Percentiles rank a stretch among this genome's conserved stretches.
phyloP scores from a whole-genome alignment of 495 filamentous ascomycete species.

The Amphirosellinia nigrospora region DNA sequence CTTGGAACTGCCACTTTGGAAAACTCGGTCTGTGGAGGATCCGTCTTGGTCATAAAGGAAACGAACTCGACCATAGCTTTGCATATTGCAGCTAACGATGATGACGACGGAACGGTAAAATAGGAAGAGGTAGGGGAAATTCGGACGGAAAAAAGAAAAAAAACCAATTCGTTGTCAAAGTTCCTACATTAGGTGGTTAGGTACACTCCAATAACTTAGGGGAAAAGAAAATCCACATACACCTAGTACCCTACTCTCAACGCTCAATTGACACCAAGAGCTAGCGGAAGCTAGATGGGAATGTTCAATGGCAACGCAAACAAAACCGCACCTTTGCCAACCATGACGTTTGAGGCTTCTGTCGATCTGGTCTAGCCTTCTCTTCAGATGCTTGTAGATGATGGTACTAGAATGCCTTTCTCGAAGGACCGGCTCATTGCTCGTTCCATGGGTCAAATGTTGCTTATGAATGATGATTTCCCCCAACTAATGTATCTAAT shows the following conservation, averaged over 20 bases:
- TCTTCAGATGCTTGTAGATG: not conserved
- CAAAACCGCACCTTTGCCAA: not conserved
- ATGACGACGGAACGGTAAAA: slow-evolving; percentile 19
- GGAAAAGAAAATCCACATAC: not conserved
- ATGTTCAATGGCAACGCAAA: not conserved
- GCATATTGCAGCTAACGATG: slow-evolving; percentile 10
- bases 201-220: not conserved
- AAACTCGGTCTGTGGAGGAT: not conserved
- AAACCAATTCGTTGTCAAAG: not conserved
- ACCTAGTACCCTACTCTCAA: not conserved
- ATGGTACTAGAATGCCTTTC: not conserved
- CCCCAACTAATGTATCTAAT: not conserved
- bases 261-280: not conserved
- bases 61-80: slow-evolving; percentile 6
- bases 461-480: not conserved
- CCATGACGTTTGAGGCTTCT: not conserved
- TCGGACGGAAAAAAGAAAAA: not conserved
- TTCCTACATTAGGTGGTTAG: not conserved
- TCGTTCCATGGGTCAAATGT: not conserved
- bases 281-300: not conserved
- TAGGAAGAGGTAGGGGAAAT: not conserved
- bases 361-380: not conserved
- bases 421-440: not conserved
- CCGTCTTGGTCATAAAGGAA: not conserved
- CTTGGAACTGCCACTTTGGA: not conserved